Percentiles rank a stretch among this genome's conserved stretches.
Conservation (phyloP, 768 basidiomycete genomes). For the Glaciozyma antarctica region DNA sequence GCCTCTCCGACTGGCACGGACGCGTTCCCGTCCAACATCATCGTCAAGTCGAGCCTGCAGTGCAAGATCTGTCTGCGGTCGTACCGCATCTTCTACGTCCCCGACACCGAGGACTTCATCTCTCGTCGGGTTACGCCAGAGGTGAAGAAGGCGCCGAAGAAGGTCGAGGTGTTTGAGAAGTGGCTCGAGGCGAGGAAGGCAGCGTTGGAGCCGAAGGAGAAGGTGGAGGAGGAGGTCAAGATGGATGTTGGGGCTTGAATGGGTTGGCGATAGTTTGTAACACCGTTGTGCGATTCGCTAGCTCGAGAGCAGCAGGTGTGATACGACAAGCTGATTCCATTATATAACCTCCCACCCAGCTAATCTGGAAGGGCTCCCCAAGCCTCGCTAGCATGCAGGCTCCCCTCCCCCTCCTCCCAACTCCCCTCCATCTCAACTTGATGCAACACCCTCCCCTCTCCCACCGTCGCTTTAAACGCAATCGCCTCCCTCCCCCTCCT, state of each 20-base stretch:
- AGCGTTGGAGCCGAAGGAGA: not conserved
- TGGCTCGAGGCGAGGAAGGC: slow-evolving; percentile 1
- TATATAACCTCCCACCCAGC: not conserved
- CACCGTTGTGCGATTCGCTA: not conserved
- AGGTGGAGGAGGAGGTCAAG: not conserved
- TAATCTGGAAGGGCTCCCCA: not conserved
- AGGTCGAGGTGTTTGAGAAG: slow-evolving; percentile 11
- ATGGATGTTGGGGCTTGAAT: not conserved
- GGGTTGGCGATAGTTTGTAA: too few relatives aligned
- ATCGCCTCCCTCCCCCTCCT: slow-evolving; percentile 43
- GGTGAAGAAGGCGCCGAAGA: not conserved
- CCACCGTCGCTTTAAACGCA: slow-evolving; percentile 51
- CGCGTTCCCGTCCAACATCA: slow-evolving; percentile 33
- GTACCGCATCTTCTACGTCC: slow-evolving; percentile 70
- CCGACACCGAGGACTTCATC: slow-evolving; percentile 44
- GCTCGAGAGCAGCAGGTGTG: too few relatives aligned
- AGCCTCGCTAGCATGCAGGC: not conserved
- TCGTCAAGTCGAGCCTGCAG: slow-evolving; percentile 50
- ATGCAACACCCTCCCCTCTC: slow-evolving; percentile 58
- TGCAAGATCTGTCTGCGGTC: slow-evolving; percentile 66
- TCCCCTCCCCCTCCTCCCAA: slow-evolving; percentile 26
- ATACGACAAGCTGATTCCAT: not conserved
- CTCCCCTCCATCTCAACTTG: slow-evolving; percentile 44
- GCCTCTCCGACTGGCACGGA: not conserved
- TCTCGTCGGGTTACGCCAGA: not conserved